A percentile compares a stretch with the other conserved stretches of the same genome.
These are phyloP conservation scores for Allomyces macrogynus DNA, from an alignment of 192 early-diverging fungal species.

Conservation along the genomic window DNA sequence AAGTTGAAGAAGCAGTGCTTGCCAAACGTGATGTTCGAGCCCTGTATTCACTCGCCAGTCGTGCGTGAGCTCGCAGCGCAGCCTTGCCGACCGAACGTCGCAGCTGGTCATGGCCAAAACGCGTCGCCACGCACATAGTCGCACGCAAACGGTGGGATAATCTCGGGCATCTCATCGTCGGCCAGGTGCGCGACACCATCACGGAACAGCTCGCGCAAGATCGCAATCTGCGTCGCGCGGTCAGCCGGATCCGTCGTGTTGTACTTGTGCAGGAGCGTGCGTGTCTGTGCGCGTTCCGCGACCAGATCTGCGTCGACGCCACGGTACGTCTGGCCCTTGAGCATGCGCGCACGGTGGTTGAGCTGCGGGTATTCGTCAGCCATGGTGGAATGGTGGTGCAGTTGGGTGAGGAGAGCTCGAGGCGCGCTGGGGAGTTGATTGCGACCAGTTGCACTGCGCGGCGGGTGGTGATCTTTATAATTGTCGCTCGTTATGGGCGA, in stretches of 20 bases:
- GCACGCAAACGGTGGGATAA: constrained; percentile 44
- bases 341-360: constrained; percentile 15
- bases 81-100: too few relatives aligned
- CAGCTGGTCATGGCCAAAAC: constrained; percentile 1
- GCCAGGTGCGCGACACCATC: constrained; percentile 4
- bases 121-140: constrained; percentile 50
- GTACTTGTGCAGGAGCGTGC: constrained; percentile 10
- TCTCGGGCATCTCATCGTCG: constrained; percentile 26
- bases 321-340: constrained; percentile 34
- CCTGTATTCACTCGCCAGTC: not conserved
- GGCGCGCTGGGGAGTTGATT: too few relatives aligned
- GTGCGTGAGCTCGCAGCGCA: too few relatives aligned
- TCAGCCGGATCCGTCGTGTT: constrained; percentile 15
- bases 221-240: constrained; percentile 5
- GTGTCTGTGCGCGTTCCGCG: constrained; percentile 10
- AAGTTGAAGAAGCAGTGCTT: constrained; percentile 56
- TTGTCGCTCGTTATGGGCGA: too few relatives aligned
- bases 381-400: too few relatives aligned
- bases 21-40: constrained; percentile 54
- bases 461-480: too few relatives aligned
- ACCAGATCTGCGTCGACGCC: constrained; percentile 30
- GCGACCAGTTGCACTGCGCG: too few relatives aligned
- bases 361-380: too few relatives aligned
- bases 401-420: too few relatives aligned
- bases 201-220: constrained; percentile 32